A percentile compares a stretch with the other conserved stretches of the same genome.
Conservation (phyloP, 192 early-diverging fungal species). For the Gonapodya sp. region DNA sequence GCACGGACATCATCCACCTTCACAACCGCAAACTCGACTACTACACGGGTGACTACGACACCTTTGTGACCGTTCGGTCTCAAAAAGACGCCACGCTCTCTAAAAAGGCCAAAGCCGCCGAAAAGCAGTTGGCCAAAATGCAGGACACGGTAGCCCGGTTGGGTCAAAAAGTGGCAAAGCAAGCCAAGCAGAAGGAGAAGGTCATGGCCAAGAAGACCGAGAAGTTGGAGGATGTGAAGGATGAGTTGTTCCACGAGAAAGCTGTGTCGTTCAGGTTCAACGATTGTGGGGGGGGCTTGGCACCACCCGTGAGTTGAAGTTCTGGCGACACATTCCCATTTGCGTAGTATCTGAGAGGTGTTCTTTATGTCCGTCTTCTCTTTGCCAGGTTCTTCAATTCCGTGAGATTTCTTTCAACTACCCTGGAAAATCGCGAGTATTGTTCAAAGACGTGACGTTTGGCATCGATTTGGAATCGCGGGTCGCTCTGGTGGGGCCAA, state of each 20-base stretch:
- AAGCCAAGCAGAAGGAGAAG: constrained; percentile 16
- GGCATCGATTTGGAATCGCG: constrained; percentile 16
- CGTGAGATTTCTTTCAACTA: constrained; percentile 15
- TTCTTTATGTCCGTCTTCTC: no score
- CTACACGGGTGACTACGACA: constrained; percentile 15
- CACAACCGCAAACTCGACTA: constrained; percentile 17
- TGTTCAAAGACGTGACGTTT: constrained; percentile 17
- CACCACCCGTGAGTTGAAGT: constrained; percentile 6
- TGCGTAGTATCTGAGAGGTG: no score
- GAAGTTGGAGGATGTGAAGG: constrained; percentile 13
- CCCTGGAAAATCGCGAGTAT: neutral
- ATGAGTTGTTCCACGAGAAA: constrained; percentile 13
- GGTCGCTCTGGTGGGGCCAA: constrained; percentile 14
- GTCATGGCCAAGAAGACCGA: constrained; percentile 15
- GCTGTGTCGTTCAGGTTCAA: constrained; percentile 10
- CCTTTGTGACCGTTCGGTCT: constrained; percentile 9
- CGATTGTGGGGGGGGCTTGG: constrained; percentile 15
- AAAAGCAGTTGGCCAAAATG: constrained; percentile 14
- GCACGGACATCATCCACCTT: constrained; percentile 17
- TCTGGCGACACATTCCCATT: no score
- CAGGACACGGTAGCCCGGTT: constrained; percentile 13
- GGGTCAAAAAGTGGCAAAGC: constrained; percentile 15
- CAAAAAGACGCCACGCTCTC: constrained; percentile 9
- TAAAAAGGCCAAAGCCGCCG: constrained; percentile 12
- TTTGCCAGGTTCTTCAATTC: constrained; percentile 15